These are phyloP conservation scores for bread wheat (Triticum aestivum) DNA, from an alignment of 176 grass and related monocot species.

Conservation along the genomic window IWGSC_CS_RefSeq_v2.1 NC_057800.1:659760649-659761148, in stretches of 20 bases:
- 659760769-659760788: background rate
- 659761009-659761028: too few relatives aligned
- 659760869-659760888: background rate
- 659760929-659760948: slow-evolving; percentile 20
- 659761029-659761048: background rate
- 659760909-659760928: background rate
- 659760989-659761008: background rate
- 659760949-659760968: background rate
- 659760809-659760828: slow-evolving; percentile 42
- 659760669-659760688: background rate
- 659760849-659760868: background rate
- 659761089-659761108: background rate
- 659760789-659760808: slow-evolving; percentile 37
- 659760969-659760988: background rate
- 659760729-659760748: background rate
- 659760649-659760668: background rate
- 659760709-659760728: background rate
- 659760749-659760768: background rate
- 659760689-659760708: background rate
- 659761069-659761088: background rate
- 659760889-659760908: background rate
- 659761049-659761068: background rate
- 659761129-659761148: background rate
- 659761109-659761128: too few relatives aligned
- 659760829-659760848: slow-evolving; percentile 26